These are phyloP conservation scores for Neocallimastix lanati DNA, from an alignment of 192 early-diverging fungal genomes.

Conservation along the genomic window DNA sequence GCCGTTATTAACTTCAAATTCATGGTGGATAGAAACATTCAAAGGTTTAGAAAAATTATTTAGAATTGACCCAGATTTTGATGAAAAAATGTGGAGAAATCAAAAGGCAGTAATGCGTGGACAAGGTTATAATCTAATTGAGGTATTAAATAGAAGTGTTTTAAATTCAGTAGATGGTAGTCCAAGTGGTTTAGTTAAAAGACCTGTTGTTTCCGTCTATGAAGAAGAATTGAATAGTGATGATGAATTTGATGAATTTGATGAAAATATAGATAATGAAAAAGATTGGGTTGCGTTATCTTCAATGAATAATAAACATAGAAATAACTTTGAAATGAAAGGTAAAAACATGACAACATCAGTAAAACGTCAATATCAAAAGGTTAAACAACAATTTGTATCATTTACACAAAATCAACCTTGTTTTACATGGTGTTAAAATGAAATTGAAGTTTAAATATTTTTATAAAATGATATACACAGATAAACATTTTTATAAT, in stretches of 20 bases:
- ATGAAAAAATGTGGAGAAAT: slow-evolving; percentile 54
- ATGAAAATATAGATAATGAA: not conserved
- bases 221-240: slow-evolving; percentile 12
- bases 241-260: not conserved
- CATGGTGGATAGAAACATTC: slow-evolving; percentile 67
- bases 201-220: slow-evolving; percentile 25
- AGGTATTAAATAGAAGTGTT: slow-evolving; percentile 34
- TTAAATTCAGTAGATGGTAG: slow-evolving; percentile 16
- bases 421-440: not conserved
- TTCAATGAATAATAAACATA: not conserved
- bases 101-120: slow-evolving; percentile 73
- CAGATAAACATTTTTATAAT: too few species aligned
- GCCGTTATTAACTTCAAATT: slow-evolving; percentile 38
- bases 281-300: not conserved
- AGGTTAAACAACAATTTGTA: not conserved
- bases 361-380: not conserved
- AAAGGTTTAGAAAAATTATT: slow-evolving; percentile 46
- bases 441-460: too few species aligned
- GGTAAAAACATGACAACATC: not conserved
- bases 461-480: too few species aligned
- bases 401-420: not conserved
- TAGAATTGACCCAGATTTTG: slow-evolving; percentile 55
- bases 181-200: slow-evolving; percentile 20
- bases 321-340: not conserved
- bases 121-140: slow-evolving; percentile 68